These are phyloP conservation scores for Cryptococcus neoformans DNA, from an alignment of 1,284 basidiomycete species.

Conservation along the genomic window DNA sequence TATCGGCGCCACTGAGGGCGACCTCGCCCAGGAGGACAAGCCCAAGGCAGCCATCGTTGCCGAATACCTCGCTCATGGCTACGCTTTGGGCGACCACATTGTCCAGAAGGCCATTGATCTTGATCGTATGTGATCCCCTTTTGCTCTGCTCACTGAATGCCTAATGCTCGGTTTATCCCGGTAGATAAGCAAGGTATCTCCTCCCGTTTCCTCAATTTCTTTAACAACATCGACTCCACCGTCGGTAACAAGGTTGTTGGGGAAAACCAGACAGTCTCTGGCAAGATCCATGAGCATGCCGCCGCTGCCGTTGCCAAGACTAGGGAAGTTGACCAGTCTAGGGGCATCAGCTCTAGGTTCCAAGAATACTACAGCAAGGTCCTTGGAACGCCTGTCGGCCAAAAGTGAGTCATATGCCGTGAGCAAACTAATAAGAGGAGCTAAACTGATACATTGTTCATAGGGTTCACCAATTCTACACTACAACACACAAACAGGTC, in stretches of 20 bases:
- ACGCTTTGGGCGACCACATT: constrained; percentile 71
- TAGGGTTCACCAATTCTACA: constrained; percentile 55
- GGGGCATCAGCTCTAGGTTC: constrained; percentile 67
- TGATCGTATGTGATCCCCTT: constrained; percentile 59
- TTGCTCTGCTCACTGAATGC: neutral
- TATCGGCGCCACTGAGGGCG: constrained; percentile 25
- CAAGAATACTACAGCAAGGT: constrained; percentile 74
- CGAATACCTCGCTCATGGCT: constrained; percentile 80
- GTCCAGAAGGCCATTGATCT: constrained; percentile 82
- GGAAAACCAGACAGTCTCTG: constrained; percentile 61
- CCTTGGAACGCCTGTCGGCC: constrained; percentile 68
- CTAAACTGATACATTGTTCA: neutral
- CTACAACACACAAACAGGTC: constrained; percentile 68
- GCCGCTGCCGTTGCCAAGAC: constrained; percentile 63
- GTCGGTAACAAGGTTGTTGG: constrained; percentile 60
- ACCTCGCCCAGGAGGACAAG: constrained; percentile 51
- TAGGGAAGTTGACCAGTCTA: constrained; percentile 73
- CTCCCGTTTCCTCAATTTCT: constrained; percentile 69
- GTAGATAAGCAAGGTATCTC: constrained; percentile 83
- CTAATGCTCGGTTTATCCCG: constrained; percentile 16
- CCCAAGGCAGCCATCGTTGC: constrained; percentile 64
- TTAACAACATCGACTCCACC: constrained; percentile 65
- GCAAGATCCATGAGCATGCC: constrained; percentile 59
- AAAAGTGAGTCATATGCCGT: constrained; percentile 51
- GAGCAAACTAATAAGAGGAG: too few relatives aligned